Evolutionary conservation across 768 basidiomycete species (phyloP).

Genomic region (Tulasnella sp.): DNA sequence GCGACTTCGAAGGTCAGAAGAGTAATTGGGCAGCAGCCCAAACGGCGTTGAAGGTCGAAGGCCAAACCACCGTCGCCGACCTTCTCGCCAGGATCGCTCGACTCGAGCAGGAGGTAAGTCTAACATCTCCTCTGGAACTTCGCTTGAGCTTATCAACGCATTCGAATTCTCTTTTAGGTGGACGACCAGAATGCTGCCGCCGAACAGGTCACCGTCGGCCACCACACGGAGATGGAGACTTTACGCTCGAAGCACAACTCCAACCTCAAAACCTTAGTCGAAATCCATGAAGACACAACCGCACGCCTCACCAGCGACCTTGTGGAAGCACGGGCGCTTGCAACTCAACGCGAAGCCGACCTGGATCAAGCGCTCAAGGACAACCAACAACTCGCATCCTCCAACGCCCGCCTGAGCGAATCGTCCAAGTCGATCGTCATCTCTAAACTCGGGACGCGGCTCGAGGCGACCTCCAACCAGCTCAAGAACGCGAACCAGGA

Average conservation of each 20-base stretch:
- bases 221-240: not conserved
- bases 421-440: not conserved
- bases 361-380: not conserved
- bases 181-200: not conserved
- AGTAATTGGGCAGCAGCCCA: not conserved
- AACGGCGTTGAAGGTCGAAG: not conserved
- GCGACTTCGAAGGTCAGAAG: not conserved
- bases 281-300: not conserved
- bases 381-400: not conserved
- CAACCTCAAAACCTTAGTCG: not conserved
- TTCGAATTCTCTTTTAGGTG: not conserved
- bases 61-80: not conserved
- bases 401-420: not conserved
- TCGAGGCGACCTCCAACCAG: not conserved
- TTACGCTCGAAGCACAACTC: not conserved
- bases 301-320: not conserved
- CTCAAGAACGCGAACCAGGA: not conserved
- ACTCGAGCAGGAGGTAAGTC: not conserved
- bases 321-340: not conserved
- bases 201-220: not conserved
- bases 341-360: not conserved
- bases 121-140: not conserved
- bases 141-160: not conserved
- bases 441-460: not conserved
- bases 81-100: constrained; percentile 1